Evolutionary conservation across 2,329 filamentous ascomycete species (phyloP), one percentile per base, ranked within the genome.

Genomic region (Phialophora chinensis): DNA sequence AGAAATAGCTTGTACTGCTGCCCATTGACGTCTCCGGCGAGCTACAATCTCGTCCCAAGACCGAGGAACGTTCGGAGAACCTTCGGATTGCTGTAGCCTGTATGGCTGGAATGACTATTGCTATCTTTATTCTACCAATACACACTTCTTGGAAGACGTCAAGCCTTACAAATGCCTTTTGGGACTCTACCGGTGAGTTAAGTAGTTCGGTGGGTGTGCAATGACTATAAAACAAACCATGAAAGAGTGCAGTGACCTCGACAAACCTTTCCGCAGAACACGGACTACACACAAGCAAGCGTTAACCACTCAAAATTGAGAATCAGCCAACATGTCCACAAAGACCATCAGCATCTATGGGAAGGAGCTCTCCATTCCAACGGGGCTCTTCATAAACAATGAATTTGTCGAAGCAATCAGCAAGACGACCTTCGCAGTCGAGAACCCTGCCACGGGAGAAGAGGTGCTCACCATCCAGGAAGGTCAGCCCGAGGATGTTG

Each of bases 341-440:
- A n/a, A 53, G 50, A 11, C 50, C 3, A 53, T 53, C 25, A 17
- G 2, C 10, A 25, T 53, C 4, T 42, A 35, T 35, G 54, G 54
- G 3, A 50, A 35, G 44, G n/a, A 61, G 23, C 8, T 35, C 27
- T 20, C 38, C 17, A 60, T 60, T 20, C 66, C 63, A 74, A 66
- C 66, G 27, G 62, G 33, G 61, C 69, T 82, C 33, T 81, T 81
- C 72, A 80, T 81, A 69, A 77, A 80, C 68, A 80, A 81, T 67
- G 75, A 80, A 68, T 81, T 78, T 71, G 77, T 80, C 35, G 44
- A 49, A 49, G 73, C 75, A 47, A 74, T 75, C 6, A 74, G 72
- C 6, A 71, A 72, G n/a, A 76, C 75, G 12, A 70, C 75, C 38
- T 77, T 73, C 63, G 77, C 78, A 54, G 70, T 71, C 6, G 74